Evolutionary conservation across 495 filamentous ascomycete species (phyloP).

Genomic region (Hypomontagnella monticulosa): DNA sequence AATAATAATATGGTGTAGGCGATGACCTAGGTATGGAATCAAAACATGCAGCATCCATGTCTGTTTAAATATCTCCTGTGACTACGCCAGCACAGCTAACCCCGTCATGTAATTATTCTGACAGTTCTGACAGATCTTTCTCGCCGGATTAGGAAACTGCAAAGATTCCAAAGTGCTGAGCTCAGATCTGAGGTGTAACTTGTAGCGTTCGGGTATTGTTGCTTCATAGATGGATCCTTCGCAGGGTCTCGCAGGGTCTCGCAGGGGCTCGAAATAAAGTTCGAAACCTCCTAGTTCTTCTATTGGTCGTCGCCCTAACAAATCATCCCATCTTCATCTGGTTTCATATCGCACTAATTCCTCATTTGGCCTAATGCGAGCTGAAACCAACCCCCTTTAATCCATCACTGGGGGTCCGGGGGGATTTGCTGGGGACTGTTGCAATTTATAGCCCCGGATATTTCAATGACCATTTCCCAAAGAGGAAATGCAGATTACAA

Average conservation of each 20-base stretch:
- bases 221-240: constrained; percentile 15
- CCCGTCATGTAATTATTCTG: not conserved
- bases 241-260: not conserved
- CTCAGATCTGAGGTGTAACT: not conserved
- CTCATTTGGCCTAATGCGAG: not conserved
- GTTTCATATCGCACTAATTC: not conserved
- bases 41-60: not conserved
- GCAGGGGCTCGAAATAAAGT: no score
- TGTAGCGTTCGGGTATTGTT: constrained; percentile 7
- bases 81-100: not conserved
- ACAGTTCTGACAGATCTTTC: constrained; percentile 24
- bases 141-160: constrained; percentile 14
- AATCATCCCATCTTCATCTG: constrained; percentile 3
- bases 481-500: constrained; percentile 32
- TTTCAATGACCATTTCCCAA: constrained; percentile 19
- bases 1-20: no score
- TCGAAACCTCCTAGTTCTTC: constrained; percentile 10
- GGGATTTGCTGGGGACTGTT: not conserved
- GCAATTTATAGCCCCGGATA: constrained; percentile 14
- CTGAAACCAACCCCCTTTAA: not conserved
- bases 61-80: not conserved
- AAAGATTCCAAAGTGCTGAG: constrained; percentile 21
- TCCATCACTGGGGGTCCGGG: not conserved
- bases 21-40: not conserved
- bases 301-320: not conserved